Evolutionary conservation across 495 filamentous ascomycete genomes (phyloP).

Genomic region (Hypoxylon fragiforme): DNA sequence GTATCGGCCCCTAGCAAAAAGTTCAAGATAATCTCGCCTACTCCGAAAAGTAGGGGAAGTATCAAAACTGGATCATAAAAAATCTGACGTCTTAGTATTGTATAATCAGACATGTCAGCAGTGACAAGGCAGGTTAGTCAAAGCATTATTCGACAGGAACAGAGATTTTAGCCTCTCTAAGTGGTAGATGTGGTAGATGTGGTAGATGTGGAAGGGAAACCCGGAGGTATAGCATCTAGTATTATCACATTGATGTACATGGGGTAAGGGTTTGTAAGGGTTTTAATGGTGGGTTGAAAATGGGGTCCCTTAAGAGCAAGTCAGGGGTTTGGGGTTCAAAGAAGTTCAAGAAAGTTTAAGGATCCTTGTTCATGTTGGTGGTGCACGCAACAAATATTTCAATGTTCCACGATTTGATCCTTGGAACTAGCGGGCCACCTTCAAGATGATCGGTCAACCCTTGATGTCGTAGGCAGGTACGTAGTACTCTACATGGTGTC

Average conservation of each 20-base stretch:
- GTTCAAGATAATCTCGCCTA: slow-evolving; percentile 33
- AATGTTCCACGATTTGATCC: slow-evolving; percentile 30
- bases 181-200: slow-evolving; percentile 11
- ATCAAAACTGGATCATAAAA: slow-evolving; percentile 12
- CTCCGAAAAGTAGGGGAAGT: slow-evolving; percentile 16
- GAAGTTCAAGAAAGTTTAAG: too few relatives aligned
- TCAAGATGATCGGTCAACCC: slow-evolving; percentile 26
- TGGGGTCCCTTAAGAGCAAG: neutral
- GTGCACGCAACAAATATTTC: too few relatives aligned
- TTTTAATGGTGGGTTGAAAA: neutral
- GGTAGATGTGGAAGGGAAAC: too few relatives aligned
- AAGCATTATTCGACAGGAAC: slow-evolving; percentile 14
- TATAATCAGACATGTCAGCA: slow-evolving; percentile 27
- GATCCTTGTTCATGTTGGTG: too few relatives aligned
- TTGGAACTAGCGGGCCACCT: slow-evolving; percentile 19
- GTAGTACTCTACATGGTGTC: too few relatives aligned
- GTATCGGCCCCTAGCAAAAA: slow-evolving; percentile 6
- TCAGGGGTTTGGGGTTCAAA: slow-evolving; percentile 19
- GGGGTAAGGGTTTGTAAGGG: too few relatives aligned
- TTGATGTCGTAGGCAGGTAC: slow-evolving; percentile 2
- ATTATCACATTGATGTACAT: too few relatives aligned
- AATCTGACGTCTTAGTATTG: too few relatives aligned
- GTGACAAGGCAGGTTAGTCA: slow-evolving; percentile 3
- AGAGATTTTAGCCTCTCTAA: slow-evolving; percentile 8
- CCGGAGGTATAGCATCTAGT: too few relatives aligned